Evolutionary conservation across 441 rosid species (phyloP), one percentile per base, ranked within the genome.

Genomic region (Populus hybrid): DNA sequence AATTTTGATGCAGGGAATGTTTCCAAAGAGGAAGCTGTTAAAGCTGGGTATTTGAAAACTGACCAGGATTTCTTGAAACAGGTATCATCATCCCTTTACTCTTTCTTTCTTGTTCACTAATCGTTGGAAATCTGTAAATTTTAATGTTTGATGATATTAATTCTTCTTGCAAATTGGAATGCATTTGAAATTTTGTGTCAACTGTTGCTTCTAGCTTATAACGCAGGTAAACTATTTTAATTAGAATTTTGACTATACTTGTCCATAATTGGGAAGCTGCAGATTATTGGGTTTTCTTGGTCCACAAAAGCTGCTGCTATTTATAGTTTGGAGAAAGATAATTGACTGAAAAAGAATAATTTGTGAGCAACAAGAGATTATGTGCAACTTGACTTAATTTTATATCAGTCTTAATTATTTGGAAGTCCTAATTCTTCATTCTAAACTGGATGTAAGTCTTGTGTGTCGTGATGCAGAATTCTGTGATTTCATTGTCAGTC

Each of bases 1-100:
- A 78, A 83, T 76, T 84, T 87, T 70, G 71, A 12, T 45, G 53
- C 74, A 0, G 87, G 72, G 53, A 77, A 81, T 56, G 66, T 59
- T n/a, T 87, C 85, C 38, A 83, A 88, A 72, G 87, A 82, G 79
- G 96, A 85, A 78, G 95, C 98, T 53, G 81, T 91, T 71, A 90
- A 86, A 85, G 84, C 87, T 74, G 97, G 88, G 53, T 94, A 89
- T 76, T 80, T 91, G 83, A 93, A 81, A 81, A 94, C 95, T 6
- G 97, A 93, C 65, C 83, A 79, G 24, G 89, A 89, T 73, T 91
- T 94, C 88, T 80, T 91, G 85, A 81, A 87, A 36, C 84, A 86
- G 94, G 98, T 92, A 73, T 50, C 40, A 70, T 38, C 33, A 70
- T 66, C 33, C 24, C n/a, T n/a, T 74, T 59, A 12, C 9, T 9